Base-by-base conservation (phyloP, 805 yeast species). In the Wickerhamiella cacticola region DNA sequence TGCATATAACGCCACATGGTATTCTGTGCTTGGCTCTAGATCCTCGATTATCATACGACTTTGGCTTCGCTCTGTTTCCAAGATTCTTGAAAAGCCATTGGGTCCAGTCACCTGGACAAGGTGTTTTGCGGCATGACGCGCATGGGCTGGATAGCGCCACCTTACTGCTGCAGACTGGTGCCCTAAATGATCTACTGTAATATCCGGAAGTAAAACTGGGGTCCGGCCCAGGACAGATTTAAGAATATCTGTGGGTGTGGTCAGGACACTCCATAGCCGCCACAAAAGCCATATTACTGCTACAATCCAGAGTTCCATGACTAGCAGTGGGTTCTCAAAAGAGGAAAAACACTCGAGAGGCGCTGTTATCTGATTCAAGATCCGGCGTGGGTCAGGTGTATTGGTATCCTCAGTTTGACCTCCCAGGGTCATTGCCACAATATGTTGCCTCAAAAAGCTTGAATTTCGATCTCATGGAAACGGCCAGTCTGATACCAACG, bases 31-130 rank as follows among this genome's bases (percentile, higher is more conserved):
- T 6, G 67, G 65, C 22, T 54, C 52, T 19, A 67, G 55, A 13
- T 63, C 62, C 3, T 63, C 54, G 13, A 67, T 49, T 16, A 63
- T 50, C 10, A 63, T 61, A 4, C 59, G 53, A 5, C 65, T 51
- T 23, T 61, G 63, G 28, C 61, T 52, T 19, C 66, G 60, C 16
- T 65, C 69, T 24, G 59, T 57, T 38, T 64, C 68, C 22, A 49
- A 25, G 13, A 39, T 34, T 18, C 18, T 19, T 7, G 19, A 22
- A 2, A 12, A 21, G 5, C 41, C 34, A 16, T 21, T 21, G 3
- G 13, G 16, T 8, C 16, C 22, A 7, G 10, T n/a, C 9, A 28
- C 2, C 36, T 46, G 35, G 2, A 40, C 39, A 5, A 26, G 29
- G 25, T 25, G 49, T 28, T 28, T 34, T 9, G 47, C 41, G 3